Conservation (phyloP, 306 rosid genomes). For the Citrullus amarus region DNA sequence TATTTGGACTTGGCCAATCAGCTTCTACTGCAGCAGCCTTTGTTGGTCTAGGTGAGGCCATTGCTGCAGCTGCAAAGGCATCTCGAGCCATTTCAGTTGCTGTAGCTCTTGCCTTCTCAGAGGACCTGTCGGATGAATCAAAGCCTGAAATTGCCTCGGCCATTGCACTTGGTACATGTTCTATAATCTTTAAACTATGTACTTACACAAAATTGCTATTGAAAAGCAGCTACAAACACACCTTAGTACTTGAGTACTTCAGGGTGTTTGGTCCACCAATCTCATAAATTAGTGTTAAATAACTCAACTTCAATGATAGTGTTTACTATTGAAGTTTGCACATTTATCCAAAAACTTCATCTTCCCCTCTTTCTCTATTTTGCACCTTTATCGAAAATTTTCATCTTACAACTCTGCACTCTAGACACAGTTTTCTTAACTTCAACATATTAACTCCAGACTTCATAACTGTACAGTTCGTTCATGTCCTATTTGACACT, state of each 20-base stretch:
- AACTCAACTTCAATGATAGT: too few relatives aligned
- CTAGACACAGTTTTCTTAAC: too few relatives aligned
- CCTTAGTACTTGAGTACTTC: background rate
- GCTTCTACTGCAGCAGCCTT: conserved; percentile 37
- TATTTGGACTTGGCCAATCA: conserved; percentile 81
- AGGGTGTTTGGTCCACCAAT: too few relatives aligned
- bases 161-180: conserved; percentile 58
- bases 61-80: conserved; percentile 66
- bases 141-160: conserved; percentile 55
- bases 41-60: conserved; percentile 70
- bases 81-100: conserved; percentile 57
- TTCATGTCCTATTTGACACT: background rate
- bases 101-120: conserved; percentile 63
- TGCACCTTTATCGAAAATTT: too few relatives aligned
- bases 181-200: background rate
- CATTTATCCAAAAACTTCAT: too few relatives aligned
- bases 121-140: conserved; percentile 39
- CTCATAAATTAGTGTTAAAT: too few relatives aligned
- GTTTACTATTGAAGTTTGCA: too few relatives aligned
- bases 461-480: too few relatives aligned
- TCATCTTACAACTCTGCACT: too few relatives aligned
- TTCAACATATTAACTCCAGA: too few relatives aligned
- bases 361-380: too few relatives aligned
- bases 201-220: background rate
- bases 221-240: background rate